Conservation (phyloP, 805 yeast species). For the Diddensiella caesifluorescens region DNA sequence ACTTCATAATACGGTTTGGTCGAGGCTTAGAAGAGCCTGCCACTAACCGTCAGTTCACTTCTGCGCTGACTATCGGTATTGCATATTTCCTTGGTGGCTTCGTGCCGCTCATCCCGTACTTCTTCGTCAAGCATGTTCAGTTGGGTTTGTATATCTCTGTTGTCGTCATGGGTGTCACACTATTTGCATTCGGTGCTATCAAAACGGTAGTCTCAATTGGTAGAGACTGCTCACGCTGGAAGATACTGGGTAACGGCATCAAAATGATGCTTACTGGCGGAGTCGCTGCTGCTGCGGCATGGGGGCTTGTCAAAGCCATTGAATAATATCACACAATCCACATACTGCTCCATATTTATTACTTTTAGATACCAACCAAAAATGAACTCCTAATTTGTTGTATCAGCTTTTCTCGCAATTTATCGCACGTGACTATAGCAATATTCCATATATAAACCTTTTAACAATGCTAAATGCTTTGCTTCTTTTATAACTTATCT, state of each 20-base stretch:
- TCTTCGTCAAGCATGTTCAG: constrained; percentile 69
- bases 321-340: constrained; percentile 45
- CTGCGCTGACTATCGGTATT: constrained; percentile 85
- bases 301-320: constrained; percentile 79
- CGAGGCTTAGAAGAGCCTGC: constrained; percentile 95
- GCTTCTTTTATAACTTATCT: too few relatives aligned
- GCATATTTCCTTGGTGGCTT: constrained; percentile 91
- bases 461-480: too few relatives aligned
- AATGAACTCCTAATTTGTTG: too few relatives aligned
- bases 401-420: too few relatives aligned
- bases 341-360: too few relatives aligned
- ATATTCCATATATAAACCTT: too few relatives aligned
- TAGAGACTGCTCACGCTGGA: constrained; percentile 50
- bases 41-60: constrained; percentile 79
- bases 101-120: constrained; percentile 86
- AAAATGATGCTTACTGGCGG: constrained; percentile 96
- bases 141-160: constrained; percentile 72
- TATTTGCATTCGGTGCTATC: constrained; percentile 79
- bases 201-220: constrained; percentile 86
- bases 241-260: constrained; percentile 61
- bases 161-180: constrained; percentile 75
- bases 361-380: too few relatives aligned
- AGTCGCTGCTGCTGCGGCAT: constrained; percentile 96
- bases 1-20: constrained; percentile 81
- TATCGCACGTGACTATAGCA: too few relatives aligned